Evolutionary conservation across 1,284 basidiomycete genomes (phyloP), one percentile per base, ranked within the genome.

Genomic region (Trichosporon faecale): DNA sequence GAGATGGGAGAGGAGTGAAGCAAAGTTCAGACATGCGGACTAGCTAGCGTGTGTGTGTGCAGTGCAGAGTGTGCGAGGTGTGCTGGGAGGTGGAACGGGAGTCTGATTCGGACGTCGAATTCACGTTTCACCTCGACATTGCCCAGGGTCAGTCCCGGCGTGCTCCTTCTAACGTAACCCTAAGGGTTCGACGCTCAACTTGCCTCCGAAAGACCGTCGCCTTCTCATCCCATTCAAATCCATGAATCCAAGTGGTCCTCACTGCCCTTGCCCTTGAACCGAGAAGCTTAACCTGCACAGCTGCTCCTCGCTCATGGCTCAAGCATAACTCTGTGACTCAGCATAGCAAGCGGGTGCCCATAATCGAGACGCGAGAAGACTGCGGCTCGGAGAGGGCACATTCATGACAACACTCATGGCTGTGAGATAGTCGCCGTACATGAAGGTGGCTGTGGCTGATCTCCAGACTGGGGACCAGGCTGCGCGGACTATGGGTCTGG

Each of bases 71-170:
- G 49, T 52, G 49, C 7, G 25, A 52, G 49, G 21, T 52, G 40
- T 18, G 16, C 16, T 44, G 40, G 40, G 18, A 9, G 40, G 18
- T 44, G 16, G 40, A 44, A 44, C 40, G 40, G 40, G 40, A 18
- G 18, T 16, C 18, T 31, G 27, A 61, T 61, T 61, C 29, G 57
- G 16, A 29, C 27, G 29, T n/a, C 29, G 57, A 33, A 61, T 33
- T 33, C 27, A 61, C 27, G 57, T 61, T 61, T 61, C 57, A 61
- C 29, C 57, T n/a, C 23, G 14, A 31, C 57, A 61, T 61, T 25
- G 52, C 29, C 57, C 27, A 31, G 57, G 27, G 27, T 33, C 57
- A 6, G 18, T n/a, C 11, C 29, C 57, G 27, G 57, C 29, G 27
- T n/a, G 31, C 57, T 44, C 16, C 55, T 61, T 8, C 31, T 31